Conservation (phyloP, 345 rosid genomes). For the Salix suchowensis region DNA sequence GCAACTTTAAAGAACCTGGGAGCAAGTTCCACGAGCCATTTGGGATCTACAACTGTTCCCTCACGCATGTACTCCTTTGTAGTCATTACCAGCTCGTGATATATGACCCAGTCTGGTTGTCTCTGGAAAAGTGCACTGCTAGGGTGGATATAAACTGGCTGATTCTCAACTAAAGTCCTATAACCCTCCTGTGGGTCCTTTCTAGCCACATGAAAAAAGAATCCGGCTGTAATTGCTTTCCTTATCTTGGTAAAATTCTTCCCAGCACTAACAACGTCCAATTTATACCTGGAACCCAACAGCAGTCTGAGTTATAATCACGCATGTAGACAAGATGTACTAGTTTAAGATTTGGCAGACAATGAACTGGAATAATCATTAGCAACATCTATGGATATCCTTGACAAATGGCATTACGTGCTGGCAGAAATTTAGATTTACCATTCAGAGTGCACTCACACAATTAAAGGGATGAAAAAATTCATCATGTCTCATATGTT, state of each 20-base stretch:
- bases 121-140: constrained; percentile 89
- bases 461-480: not conserved
- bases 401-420: not conserved
- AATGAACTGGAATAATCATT: not conserved
- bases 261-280: constrained; percentile 78
- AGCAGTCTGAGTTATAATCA: not conserved
- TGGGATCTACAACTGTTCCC: constrained; percentile 79
- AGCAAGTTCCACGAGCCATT: constrained; percentile 89
- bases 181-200: constrained; percentile 90
- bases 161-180: constrained; percentile 79
- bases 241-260: constrained; percentile 67
- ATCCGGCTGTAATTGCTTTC: constrained; percentile 87
- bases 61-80: constrained; percentile 91
- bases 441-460: not conserved
- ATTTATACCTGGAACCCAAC: constrained; percentile 52
- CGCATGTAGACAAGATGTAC: not conserved
- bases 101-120: constrained; percentile 95
- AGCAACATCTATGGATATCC: not conserved
- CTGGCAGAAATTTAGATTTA: not conserved
- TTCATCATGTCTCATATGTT: not conserved
- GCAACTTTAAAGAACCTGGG: constrained; percentile 85
- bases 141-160: constrained; percentile 81
- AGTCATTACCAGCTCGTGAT: constrained; percentile 90
- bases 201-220: constrained; percentile 78
- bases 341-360: not conserved